Evolutionary conservation across 352 stramenopile genomes (phyloP).

Genomic region (Phytophthora quininea): DNA sequence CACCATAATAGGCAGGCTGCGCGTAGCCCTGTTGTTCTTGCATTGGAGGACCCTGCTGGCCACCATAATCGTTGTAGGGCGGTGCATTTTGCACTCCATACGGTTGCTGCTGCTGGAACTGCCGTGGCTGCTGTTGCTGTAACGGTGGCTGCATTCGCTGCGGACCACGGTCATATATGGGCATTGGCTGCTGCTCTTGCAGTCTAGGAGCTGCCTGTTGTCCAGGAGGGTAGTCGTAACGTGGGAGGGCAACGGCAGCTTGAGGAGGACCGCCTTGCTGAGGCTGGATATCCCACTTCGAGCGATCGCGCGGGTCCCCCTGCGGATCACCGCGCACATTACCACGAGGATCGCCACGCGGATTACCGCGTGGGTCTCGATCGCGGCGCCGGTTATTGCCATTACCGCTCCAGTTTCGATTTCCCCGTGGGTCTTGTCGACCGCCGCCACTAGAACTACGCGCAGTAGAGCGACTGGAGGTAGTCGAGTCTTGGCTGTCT

Average conservation of each 20-base stretch:
- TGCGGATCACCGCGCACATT: neutral
- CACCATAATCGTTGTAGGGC: conserved; percentile 34
- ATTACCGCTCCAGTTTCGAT: conserved; percentile 33
- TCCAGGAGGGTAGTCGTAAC: conserved; percentile 40
- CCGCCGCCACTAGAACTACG: conserved; percentile 41
- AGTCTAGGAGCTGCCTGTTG: conserved; percentile 28
- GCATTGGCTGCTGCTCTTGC: conserved; percentile 36
- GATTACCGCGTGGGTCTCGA: conserved; percentile 33
- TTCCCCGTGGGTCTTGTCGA: conserved; percentile 31
- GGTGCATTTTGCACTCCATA: conserved; percentile 31
- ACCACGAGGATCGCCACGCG: conserved; percentile 14
- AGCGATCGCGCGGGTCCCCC: conserved; percentile 12
- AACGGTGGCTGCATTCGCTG: conserved; percentile 30
- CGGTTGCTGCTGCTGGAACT: conserved; percentile 38
- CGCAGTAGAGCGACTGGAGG: conserved; percentile 44
- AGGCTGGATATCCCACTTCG: conserved; percentile 44
- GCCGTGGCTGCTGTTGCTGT: conserved; percentile 30
- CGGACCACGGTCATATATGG: conserved; percentile 35
- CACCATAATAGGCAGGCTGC: conserved; percentile 28
- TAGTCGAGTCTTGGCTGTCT: conserved; percentile 43
- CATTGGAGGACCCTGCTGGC: conserved; percentile 27
- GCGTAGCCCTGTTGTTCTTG: conserved; percentile 35
- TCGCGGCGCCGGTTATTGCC: conserved; percentile 34
- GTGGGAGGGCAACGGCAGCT: conserved; percentile 20
- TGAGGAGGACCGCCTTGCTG: conserved; percentile 26